Conservation (phyloP, 2,329 filamentous ascomycete genomes). For the Trichoderma cornu-damae region DNA sequence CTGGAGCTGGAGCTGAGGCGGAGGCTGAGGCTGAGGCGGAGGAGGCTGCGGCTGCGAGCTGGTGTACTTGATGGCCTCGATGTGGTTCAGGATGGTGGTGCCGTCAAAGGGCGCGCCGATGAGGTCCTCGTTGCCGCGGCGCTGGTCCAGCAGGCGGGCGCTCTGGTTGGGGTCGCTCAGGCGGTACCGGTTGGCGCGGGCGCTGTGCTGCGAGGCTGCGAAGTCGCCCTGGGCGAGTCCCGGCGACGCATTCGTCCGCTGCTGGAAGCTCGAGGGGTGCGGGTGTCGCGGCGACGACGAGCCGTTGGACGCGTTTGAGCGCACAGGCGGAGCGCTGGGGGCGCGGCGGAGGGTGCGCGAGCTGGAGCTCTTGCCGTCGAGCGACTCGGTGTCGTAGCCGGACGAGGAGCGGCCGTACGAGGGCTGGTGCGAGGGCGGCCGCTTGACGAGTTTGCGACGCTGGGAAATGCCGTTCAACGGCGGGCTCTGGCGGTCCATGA, state of each 20-base stretch:
- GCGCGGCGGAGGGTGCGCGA: constrained; percentile 57
- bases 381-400: constrained; percentile 49
- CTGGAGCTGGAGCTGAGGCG: constrained; percentile 38
- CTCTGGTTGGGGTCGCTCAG: constrained; percentile 28
- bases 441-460: constrained; percentile 60
- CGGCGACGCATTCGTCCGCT: constrained; percentile 41
- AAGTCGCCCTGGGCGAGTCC: constrained; percentile 42
- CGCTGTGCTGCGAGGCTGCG: constrained; percentile 24
- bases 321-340: constrained; percentile 53
- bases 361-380: constrained; percentile 51
- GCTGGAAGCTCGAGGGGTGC: constrained; percentile 19
- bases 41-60: constrained; percentile 20
- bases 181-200: constrained; percentile 25
- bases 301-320: constrained; percentile 47
- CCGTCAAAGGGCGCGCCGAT: constrained; percentile 63
- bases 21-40: constrained; percentile 7
- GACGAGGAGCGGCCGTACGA: constrained; percentile 45
- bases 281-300: constrained; percentile 21
- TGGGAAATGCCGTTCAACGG: constrained; percentile 44
- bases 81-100: constrained; percentile 52
- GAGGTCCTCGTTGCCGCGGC: constrained; percentile 46
- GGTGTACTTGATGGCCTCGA: constrained; percentile 22
- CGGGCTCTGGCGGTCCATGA: constrained; percentile 46
- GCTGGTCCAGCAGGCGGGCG: constrained; percentile 18
- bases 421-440: constrained; percentile 48